Evolutionary conservation across 352 stramenopile species (phyloP).

Genomic region (Hyaloperonospora brassicae): DNA sequence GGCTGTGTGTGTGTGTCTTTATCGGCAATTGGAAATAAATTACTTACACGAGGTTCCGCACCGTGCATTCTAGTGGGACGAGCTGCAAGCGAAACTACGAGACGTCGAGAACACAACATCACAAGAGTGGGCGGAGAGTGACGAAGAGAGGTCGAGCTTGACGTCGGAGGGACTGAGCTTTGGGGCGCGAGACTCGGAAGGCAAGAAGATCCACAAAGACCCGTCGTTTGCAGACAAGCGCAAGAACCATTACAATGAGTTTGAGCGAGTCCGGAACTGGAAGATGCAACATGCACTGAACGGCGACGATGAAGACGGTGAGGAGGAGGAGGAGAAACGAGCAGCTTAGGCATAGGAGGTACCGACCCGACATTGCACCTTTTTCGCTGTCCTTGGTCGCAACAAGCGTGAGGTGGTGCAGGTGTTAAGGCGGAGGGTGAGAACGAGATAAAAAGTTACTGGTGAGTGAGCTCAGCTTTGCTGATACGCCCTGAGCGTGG

Average conservation of each 20-base stretch:
- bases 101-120: constrained; percentile 38
- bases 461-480: no score
- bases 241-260: constrained; percentile 83
- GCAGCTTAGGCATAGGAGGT: constrained; percentile 5
- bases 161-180: constrained; percentile 20
- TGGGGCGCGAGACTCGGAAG: constrained; percentile 37
- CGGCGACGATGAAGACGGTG: constrained; percentile 32
- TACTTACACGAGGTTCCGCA: no score
- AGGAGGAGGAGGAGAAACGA: constrained; percentile 16
- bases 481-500: no score
- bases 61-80: constrained; percentile 38
- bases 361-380: neutral
- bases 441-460: no score
- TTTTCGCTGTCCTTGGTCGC: no score
- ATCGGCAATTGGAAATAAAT: no score
- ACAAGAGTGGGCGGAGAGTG: constrained; percentile 56
- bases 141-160: constrained; percentile 29
- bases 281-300: constrained; percentile 45
- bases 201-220: constrained; percentile 62
- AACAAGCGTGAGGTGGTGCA: no score
- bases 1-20: no score
- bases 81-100: constrained; percentile 61
- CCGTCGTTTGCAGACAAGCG: constrained; percentile 63
- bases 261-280: constrained; percentile 62
- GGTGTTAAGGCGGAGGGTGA: no score